Evolutionary conservation across 495 filamentous ascomycete genomes (phyloP).

Genomic region (Bryoglossum gracile): DNA sequence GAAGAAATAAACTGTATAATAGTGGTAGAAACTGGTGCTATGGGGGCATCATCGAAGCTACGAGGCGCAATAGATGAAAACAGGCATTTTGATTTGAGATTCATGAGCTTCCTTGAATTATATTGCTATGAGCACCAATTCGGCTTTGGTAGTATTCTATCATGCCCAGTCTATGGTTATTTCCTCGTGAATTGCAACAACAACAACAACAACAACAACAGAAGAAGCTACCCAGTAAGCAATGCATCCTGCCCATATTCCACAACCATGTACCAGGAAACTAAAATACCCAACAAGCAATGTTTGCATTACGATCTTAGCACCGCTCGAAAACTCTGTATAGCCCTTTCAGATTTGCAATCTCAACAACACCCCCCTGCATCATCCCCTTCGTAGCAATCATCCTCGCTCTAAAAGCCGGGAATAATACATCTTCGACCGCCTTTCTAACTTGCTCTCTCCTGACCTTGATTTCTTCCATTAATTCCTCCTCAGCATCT

Average conservation of each 20-base stretch:
- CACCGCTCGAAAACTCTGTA: constrained; percentile 98
- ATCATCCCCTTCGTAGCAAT: constrained; percentile 78
- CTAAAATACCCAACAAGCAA: neutral
- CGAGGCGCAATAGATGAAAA: constrained; percentile 23
- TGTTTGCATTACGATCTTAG: constrained; percentile 33
- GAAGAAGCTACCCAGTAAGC: too few species aligned
- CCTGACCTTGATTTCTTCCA: constrained; percentile 46
- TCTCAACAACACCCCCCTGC: constrained; percentile 68
- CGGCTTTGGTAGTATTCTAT: too few species aligned
- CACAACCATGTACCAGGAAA: neutral
- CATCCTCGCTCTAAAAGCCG: constrained; percentile 73
- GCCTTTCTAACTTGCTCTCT: constrained; percentile 50
- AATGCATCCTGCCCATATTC: neutral
- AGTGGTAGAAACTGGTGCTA: constrained; percentile 13
- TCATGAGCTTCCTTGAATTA: neutral
- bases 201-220: too few species aligned
- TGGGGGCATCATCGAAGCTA: constrained; percentile 18
- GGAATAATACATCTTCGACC: constrained; percentile 69
- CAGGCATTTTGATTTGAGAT: constrained; percentile 3
- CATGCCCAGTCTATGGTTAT: too few species aligned
- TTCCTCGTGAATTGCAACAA: too few species aligned
- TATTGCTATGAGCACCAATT: too few species aligned
- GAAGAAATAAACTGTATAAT: constrained; percentile 28
- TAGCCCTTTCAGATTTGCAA: constrained; percentile 88
- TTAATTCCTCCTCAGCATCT: constrained; percentile 35